These are phyloP conservation scores for Apiosordaria backusii DNA, from an alignment of 495 filamentous ascomycete species.

Conservation along the genomic window DNA sequence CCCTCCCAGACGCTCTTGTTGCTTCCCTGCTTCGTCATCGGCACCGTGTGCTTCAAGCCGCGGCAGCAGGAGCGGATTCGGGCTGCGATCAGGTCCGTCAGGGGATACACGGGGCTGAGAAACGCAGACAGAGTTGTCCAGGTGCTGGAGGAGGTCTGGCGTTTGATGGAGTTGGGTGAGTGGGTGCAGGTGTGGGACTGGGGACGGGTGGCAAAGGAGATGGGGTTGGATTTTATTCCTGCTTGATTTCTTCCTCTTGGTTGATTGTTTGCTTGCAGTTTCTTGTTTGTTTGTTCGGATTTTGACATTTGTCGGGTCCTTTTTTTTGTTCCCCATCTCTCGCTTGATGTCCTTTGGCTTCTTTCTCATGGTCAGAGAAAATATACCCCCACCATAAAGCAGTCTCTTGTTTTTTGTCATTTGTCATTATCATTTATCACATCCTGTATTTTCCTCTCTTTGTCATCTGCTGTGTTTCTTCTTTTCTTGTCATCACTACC, in stretches of 20 bases:
- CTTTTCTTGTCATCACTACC: no score
- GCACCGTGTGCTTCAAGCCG: constrained; percentile 73
- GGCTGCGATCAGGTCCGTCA: constrained; percentile 63
- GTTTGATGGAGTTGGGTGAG: constrained; percentile 70
- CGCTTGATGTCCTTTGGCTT: background rate
- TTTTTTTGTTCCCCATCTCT: background rate
- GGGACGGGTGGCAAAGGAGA: constrained; percentile 72
- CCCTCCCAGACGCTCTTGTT: constrained; percentile 73
- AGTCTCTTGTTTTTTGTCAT: constrained; percentile 1
- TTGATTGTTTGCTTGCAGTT: background rate
- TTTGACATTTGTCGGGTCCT: no score
- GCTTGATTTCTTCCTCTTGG: constrained; percentile 26
- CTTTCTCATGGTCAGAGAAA: background rate
- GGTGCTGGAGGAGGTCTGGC: constrained; percentile 79
- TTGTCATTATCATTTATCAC: background rate
- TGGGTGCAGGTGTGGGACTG: constrained; percentile 83
- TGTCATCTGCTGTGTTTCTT: no score
- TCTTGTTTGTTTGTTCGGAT: background rate
- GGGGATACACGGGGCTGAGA: constrained; percentile 72
- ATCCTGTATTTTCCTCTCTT: background rate
- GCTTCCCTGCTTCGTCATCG: constrained; percentile 83
- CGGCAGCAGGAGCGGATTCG: constrained; percentile 67
- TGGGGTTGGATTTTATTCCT: constrained; percentile 77
- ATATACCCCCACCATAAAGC: background rate
- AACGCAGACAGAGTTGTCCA: constrained; percentile 74